Evolutionary conservation across 169 alveolate species (phyloP).

Genomic region (Eimeria brunetti): DNA sequence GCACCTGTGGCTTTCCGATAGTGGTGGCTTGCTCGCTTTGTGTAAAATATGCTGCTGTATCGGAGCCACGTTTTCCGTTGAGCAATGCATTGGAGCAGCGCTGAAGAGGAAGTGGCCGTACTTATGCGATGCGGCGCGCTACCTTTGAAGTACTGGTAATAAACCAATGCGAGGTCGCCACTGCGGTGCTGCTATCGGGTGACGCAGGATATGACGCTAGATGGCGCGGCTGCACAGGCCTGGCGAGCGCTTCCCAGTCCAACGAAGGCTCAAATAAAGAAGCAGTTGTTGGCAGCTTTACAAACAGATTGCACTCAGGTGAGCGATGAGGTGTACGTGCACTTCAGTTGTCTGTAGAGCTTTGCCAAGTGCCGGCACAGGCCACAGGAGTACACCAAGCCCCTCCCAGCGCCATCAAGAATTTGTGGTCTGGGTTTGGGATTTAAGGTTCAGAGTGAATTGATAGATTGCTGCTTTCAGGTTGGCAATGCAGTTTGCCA

Average conservation of each 20-base stretch:
- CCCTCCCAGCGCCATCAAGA: not conserved
- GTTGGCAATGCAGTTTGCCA: conserved; percentile 85
- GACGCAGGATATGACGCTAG: conserved; percentile 72
- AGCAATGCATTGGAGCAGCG: not conserved
- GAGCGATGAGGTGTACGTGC: not conserved
- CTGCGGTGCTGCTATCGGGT: not conserved
- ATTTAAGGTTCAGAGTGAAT: not conserved
- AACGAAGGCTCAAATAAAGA: conserved; percentile 55
- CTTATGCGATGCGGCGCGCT: not conserved
- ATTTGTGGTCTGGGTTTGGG: not conserved
- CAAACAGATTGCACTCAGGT: conserved; percentile 76
- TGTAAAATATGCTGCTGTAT: not conserved
- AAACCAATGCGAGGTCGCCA: not conserved
- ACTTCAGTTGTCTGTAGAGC: not conserved
- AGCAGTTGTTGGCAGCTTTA: conserved; percentile 78
- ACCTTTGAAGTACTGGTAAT: not conserved
- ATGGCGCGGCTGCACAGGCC: conserved; percentile 75
- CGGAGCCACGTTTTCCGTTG: not conserved
- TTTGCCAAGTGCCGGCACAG: not conserved
- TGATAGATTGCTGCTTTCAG: not conserved
- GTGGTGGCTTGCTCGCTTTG: not conserved
- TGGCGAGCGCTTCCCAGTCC: conserved; percentile 68
- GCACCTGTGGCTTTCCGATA: not conserved
- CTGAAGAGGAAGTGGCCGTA: not conserved
- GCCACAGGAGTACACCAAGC: not conserved